These are phyloP conservation scores for Peniophora sp. DNA, from an alignment of 1,284 basidiomycete species.

Conservation along the genomic window DNA sequence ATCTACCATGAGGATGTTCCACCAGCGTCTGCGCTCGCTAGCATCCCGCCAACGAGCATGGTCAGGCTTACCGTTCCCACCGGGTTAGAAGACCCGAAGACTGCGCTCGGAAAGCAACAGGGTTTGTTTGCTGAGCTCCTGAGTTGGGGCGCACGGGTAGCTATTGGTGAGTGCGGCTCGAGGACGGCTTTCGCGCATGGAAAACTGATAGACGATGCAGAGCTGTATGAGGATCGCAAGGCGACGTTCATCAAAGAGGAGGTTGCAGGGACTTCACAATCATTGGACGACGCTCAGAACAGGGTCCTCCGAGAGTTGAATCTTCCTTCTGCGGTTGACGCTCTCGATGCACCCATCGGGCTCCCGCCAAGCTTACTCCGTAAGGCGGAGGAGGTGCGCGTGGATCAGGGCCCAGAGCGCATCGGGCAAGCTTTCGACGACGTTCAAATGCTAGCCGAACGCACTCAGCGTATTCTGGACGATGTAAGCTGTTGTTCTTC, in stretches of 20 bases:
- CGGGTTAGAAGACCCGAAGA: constrained; percentile 58
- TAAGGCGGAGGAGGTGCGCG: constrained; percentile 81
- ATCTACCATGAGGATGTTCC: constrained; percentile 93
- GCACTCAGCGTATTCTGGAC: constrained; percentile 60
- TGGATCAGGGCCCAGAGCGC: constrained; percentile 67
- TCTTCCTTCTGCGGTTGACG: constrained; percentile 83
- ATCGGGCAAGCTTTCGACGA: constrained; percentile 72
- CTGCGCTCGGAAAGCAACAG: constrained; percentile 35
- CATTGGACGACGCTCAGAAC: constrained; percentile 52
- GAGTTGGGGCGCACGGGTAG: constrained; percentile 84
- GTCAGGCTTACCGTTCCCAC: constrained; percentile 57
- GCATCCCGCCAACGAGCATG: constrained; percentile 64
- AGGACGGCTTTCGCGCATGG: background rate
- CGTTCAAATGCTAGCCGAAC: constrained; percentile 59
- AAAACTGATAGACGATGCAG: constrained; percentile 1
- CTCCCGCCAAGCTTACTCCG: constrained; percentile 83
- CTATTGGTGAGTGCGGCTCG: constrained; percentile 59
- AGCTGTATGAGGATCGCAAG: constrained; percentile 78
- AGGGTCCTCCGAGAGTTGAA: constrained; percentile 71
- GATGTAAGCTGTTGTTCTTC: constrained; percentile 44
- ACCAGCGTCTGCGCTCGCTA: constrained; percentile 57
- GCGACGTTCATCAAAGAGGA: constrained; percentile 66
- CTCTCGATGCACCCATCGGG: constrained; percentile 80
- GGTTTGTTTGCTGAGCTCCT: constrained; percentile 75
- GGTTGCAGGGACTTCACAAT: constrained; percentile 55